Evolutionary conservation across 2,329 filamentous ascomycete genomes (phyloP).

Genomic region (Aspergillus alliaceus): DNA sequence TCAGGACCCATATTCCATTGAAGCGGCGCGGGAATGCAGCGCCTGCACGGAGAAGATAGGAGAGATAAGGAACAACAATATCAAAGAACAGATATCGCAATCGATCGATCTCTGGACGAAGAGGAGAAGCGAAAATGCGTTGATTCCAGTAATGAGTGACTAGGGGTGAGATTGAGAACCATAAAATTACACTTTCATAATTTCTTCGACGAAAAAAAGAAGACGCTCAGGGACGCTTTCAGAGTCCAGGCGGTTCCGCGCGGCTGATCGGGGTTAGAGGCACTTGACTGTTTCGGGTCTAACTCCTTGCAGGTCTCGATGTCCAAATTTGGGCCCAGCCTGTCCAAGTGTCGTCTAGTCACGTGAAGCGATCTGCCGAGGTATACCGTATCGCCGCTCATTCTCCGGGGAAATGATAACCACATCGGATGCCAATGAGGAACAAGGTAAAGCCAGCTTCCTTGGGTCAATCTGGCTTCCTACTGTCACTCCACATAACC

Average conservation of each 20-base stretch:
- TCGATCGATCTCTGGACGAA: neutral
- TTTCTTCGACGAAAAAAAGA: constrained; percentile 10
- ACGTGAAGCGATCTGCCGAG: constrained; percentile 19
- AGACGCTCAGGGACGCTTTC: constrained; percentile 22
- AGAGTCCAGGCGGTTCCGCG: constrained; percentile 16
- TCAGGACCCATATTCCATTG: constrained; percentile 45
- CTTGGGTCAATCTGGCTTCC: neutral
- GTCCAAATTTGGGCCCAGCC: constrained; percentile 8
- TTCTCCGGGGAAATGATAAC: constrained; percentile 6
- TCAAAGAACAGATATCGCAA: neutral
- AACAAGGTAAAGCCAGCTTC: neutral
- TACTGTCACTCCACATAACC: neutral
- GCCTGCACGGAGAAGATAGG: constrained; percentile 10
- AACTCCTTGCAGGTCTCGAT: constrained; percentile 5
- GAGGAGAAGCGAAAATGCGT: neutral
- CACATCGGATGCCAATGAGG: neutral
- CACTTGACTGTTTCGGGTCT: constrained; percentile 13
- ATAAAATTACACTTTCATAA: constrained; percentile 13
- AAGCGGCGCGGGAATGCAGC: constrained; percentile 20
- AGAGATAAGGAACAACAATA: constrained; percentile 9
- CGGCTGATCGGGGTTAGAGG: constrained; percentile 12
- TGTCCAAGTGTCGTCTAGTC: neutral
- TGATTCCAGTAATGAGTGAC: constrained; percentile 32
- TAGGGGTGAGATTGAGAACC: constrained; percentile 30
- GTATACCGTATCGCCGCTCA: constrained; percentile 13